Evolutionary conservation across 495 filamentous ascomycete species (phyloP).

Genomic region (Aspergillus mulundensis): DNA sequence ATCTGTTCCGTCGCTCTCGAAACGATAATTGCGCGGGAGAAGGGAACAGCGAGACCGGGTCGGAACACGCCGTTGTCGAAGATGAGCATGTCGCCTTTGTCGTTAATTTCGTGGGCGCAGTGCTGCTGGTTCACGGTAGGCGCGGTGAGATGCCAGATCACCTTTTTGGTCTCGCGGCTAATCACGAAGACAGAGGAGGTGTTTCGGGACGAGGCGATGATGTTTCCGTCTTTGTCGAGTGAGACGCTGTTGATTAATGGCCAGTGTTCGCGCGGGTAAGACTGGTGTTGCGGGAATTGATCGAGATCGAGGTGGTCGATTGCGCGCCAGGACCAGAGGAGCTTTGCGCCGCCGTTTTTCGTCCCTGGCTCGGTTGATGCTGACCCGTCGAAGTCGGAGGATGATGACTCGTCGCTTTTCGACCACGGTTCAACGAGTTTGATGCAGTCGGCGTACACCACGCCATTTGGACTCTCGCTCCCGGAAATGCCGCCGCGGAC

Average conservation of each 20-base stretch:
- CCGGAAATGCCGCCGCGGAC: slow-evolving; percentile 38
- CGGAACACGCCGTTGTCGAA: slow-evolving; percentile 47
- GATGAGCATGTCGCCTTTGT: slow-evolving; percentile 38
- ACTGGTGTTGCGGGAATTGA: slow-evolving; percentile 30
- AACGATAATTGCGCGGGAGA: slow-evolving; percentile 39
- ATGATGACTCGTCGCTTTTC: slow-evolving; percentile 16
- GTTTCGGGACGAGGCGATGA: slow-evolving; percentile 40
- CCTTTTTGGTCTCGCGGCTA: slow-evolving; percentile 30
- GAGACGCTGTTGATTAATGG: slow-evolving; percentile 42
- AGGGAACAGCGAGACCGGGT: slow-evolving; percentile 34
- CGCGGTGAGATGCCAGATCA: slow-evolving; percentile 40
- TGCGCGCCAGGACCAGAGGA: slow-evolving; percentile 43
- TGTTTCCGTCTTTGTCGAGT: slow-evolving; percentile 33
- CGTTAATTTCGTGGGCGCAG: slow-evolving; percentile 35
- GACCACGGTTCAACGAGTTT: slow-evolving; percentile 35
- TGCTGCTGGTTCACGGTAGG: slow-evolving; percentile 43
- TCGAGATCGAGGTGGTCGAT: slow-evolving; percentile 34
- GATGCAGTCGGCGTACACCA: slow-evolving; percentile 42
- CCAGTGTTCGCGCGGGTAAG: slow-evolving; percentile 45
- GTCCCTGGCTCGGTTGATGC: slow-evolving; percentile 6
- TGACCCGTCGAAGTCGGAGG: slow-evolving; percentile 22
- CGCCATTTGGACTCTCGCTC: slow-evolving; percentile 35
- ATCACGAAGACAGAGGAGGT: slow-evolving; percentile 42
- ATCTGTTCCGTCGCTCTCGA: slow-evolving; percentile 27
- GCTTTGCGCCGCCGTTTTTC: slow-evolving; percentile 19